Evolutionary conservation across 2,329 filamentous ascomycete species (phyloP).

Genomic region (Aspergillus proliferans): DNA sequence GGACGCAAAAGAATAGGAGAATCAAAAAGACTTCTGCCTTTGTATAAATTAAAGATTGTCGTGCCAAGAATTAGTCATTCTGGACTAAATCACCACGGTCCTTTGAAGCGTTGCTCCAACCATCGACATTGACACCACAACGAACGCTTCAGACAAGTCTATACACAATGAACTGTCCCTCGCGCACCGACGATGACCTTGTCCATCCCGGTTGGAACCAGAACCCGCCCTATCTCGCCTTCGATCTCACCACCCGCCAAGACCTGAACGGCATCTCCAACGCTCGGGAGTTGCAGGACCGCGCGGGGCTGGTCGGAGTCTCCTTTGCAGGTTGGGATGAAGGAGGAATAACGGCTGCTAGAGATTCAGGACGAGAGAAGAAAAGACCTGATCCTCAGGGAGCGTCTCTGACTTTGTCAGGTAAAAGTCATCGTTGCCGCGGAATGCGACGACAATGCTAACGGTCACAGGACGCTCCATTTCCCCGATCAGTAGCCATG

Average conservation of each 20-base stretch:
- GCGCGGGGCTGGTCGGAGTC: slow-evolving; percentile 2
- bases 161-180: slow-evolving; percentile 49
- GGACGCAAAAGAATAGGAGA: no score
- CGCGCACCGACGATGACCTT: slow-evolving; percentile 46
- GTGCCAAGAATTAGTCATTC: neutral
- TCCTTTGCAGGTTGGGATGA: slow-evolving; percentile 1
- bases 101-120: no score
- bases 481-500: slow-evolving; percentile 4
- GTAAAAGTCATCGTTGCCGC: slow-evolving; percentile 8
- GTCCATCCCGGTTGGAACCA: slow-evolving; percentile 50
- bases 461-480: slow-evolving; percentile 16
- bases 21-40: no score
- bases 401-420: slow-evolving; percentile 26
- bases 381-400: slow-evolving; percentile 1
- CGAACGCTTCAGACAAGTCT: neutral
- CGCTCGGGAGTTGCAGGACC: slow-evolving; percentile 36
- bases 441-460: neutral
- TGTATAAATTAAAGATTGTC: neutral
- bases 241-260: slow-evolving; percentile 48
- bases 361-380: neutral
- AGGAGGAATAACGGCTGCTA: neutral
- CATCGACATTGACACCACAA: no score
- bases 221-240: slow-evolving; percentile 45
- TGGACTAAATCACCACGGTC: neutral
- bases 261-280: slow-evolving; percentile 53